phyloP scores from a whole-genome alignment of 1,139 yeast genomes.

The Zygosaccharomyces sapae region DNA sequence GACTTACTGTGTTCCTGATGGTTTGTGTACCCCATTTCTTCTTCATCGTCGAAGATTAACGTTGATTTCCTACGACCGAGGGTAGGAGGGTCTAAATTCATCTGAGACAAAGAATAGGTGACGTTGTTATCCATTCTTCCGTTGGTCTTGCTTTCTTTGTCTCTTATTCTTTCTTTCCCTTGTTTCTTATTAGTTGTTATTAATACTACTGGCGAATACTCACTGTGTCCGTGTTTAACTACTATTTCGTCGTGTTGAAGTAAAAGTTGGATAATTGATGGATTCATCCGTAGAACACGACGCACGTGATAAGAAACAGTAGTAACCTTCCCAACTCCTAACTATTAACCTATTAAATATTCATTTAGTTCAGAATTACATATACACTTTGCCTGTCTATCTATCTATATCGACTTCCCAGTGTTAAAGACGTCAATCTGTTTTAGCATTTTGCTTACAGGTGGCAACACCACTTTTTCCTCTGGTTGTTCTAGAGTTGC shows the following conservation, averaged over 20 bases:
- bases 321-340: background rate
- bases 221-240: too few species aligned
- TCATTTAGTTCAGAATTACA: background rate
- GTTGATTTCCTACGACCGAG: constrained; percentile 23
- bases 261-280: background rate
- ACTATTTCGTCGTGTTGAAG: background rate
- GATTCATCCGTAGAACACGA: constrained; percentile 3
- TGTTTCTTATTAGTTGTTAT: background rate
- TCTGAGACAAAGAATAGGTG: constrained; percentile 33
- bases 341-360: too few species aligned
- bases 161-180: background rate
- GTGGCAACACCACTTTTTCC: constrained; percentile 24
- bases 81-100: constrained; percentile 31
- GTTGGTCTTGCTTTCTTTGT: background rate
- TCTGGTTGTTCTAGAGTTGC: constrained; percentile 13
- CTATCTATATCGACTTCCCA: background rate
- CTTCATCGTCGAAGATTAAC: constrained; percentile 25
- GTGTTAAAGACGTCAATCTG: constrained; percentile 26
- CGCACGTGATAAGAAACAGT: background rate
- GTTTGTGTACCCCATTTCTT: constrained; percentile 16
- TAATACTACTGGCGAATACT: too few species aligned
- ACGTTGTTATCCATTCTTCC: constrained; percentile 12
- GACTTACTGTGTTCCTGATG: constrained; percentile 15
- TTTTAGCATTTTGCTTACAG: constrained; percentile 26
- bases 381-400: background rate